Percentiles rank a stretch among this genome's conserved stretches.
Evolutionary conservation across 23 red algal genomes (phyloP).

Genomic region (Gracilaria gracilis): DNA sequence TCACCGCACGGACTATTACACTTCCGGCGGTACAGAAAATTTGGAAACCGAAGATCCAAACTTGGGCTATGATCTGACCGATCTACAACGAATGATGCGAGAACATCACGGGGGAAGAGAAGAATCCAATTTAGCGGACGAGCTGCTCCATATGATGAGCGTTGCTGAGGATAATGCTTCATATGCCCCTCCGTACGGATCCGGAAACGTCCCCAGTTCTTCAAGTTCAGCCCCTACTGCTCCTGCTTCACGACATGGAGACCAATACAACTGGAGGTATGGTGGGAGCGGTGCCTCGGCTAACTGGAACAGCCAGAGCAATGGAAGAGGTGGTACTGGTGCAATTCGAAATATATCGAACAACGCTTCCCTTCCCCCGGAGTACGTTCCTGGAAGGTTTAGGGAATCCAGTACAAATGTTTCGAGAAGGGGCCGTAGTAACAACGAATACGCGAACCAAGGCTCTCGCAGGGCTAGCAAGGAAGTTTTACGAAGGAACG

Average conservation of each 20-base stretch:
- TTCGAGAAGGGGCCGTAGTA: conserved; percentile 29
- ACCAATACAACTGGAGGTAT: conserved; percentile 31
- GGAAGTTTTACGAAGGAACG: conserved; percentile 10
- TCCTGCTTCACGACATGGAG: conserved; percentile 28
- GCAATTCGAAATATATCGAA: conserved; percentile 31
- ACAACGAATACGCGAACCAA: conserved; percentile 13
- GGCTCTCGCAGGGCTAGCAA: not conserved
- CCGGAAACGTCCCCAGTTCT: conserved; percentile 2
- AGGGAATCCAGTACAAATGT: conserved; percentile 22
- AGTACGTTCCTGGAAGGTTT: conserved; percentile 56
- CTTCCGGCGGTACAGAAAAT: not conserved
- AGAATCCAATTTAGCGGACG: conserved; percentile 54
- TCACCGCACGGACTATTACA: conserved; percentile 19
- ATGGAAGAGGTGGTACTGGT: conserved; percentile 16
- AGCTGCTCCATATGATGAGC: conserved; percentile 43
- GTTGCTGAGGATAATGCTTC: conserved; percentile 12
- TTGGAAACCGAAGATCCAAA: conserved; percentile 31
- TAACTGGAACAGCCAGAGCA: conserved; percentile 1
- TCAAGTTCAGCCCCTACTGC: not conserved
- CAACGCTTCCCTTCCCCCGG: conserved; percentile 35
- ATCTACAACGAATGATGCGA: conserved; percentile 47
- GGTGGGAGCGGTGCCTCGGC: not conserved
- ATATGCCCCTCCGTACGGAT: not conserved
- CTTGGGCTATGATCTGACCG: conserved; percentile 9
- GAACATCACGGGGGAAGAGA: conserved; percentile 62